Evolutionary conservation across 148 eudicot species (phyloP), one percentile per base, ranked within the genome.

Genomic region (Spergularia marina): DNA sequence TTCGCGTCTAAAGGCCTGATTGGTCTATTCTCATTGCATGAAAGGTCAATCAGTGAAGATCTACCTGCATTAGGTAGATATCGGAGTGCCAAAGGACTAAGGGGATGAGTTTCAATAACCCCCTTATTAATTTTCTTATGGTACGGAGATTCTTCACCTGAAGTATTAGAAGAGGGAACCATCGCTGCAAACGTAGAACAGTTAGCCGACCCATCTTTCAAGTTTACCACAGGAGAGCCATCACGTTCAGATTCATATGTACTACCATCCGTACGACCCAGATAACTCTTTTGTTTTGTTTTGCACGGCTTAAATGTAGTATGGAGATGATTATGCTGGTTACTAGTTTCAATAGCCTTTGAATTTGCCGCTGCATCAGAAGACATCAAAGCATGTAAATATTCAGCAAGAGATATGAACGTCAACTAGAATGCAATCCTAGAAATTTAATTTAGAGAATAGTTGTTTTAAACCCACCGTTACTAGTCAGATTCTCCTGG

Each of bases 401-500:
- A 71, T 61, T 18, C 49, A 72, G 30, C n/a, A 51, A 53, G 14
- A 66, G 52, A 54, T 56, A n/a, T 13, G 12, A 57, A 60, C 20
- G 51, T 34, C 15, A 21, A 76, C 36, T 36, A 61, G 15, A 44
- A 20, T 55, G 68, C 30, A 75, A 54, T 49, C 59, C 18, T 21
- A 36, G 49, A 17, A 54, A 75, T 65, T 30, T 12, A 53, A 14
- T 49, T 65, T 8, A 54, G 23, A 71, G 53, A 55, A 41, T 64
- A 25, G 64, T 67, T 12, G 10, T 70, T 41, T 6, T 65, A 6
- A 63, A 84, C 89, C 36, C 80, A 90, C 89, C 34, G 52, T 80
- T 87, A 75, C 65, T 75, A 70, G 74, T 81, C 70, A 76, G 74
- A 76, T 66, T 84, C 80, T 87, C 85, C 13, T 76, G 66, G 53